A percentile compares a stretch with the other conserved stretches of the same genome.
Evolutionary conservation across 1,139 yeast genomes (phyloP).

Genomic region (Saccharomycopsis crataegensis): DNA sequence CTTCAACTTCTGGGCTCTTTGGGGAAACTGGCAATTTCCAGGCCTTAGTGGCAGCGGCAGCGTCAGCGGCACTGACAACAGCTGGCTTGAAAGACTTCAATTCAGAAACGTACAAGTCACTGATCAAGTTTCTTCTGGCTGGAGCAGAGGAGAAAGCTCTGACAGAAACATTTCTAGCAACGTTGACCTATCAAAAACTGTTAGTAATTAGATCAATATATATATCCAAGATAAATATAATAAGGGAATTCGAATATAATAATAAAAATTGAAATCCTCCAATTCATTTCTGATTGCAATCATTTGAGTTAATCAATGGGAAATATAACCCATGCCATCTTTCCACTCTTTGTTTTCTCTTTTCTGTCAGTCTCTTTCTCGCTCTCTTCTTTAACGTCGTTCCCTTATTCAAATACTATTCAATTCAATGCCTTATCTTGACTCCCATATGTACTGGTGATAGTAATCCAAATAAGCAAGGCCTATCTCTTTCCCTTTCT

Average conservation of each 20-base stretch:
- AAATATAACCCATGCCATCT: too few species aligned
- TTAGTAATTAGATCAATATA: not conserved
- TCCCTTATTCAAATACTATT: too few species aligned
- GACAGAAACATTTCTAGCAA: slow-evolving; percentile 1
- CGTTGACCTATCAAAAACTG: not conserved
- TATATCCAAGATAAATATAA: not conserved
- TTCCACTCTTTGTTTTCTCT: too few species aligned
- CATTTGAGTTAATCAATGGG: too few species aligned
- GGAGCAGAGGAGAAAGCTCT: slow-evolving; percentile 18
- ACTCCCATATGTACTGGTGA: too few species aligned
- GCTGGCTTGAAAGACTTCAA: slow-evolving; percentile 78
- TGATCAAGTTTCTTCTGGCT: slow-evolving; percentile 42
- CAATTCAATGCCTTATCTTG: too few species aligned
- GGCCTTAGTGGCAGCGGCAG: slow-evolving; percentile 61
- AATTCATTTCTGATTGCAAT: not conserved
- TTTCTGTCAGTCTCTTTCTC: too few species aligned
- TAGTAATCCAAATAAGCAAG: too few species aligned
- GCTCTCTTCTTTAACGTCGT: too few species aligned
- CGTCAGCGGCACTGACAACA: slow-evolving; percentile 56
- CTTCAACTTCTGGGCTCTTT: slow-evolving; percentile 58
- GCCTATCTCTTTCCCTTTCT: too few species aligned
- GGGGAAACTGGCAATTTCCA: slow-evolving; percentile 68
- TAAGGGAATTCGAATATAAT: not conserved
- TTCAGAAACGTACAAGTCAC: slow-evolving; percentile 71
- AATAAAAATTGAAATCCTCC: not conserved